A percentile compares a stretch with the other conserved stretches of the same genome.
phyloP scores from a whole-genome alignment of 768 basidiomycete genomes.

The Plicaturopsis crispa region DNA sequence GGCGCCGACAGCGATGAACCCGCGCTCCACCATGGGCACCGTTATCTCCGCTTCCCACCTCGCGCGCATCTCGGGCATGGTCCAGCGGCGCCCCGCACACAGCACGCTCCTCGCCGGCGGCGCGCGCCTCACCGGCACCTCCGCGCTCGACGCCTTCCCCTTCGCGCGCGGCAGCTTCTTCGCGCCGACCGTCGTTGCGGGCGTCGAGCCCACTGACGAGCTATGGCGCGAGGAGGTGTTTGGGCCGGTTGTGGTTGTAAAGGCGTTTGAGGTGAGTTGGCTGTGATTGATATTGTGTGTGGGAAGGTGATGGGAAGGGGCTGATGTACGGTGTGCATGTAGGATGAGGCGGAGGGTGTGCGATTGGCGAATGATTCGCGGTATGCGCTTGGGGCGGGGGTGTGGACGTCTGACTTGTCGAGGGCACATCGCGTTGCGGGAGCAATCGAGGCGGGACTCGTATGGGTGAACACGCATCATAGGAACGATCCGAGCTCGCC shows the following conservation, averaged over 20 bases:
- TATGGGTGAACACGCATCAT: slow-evolving; percentile 89
- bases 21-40: slow-evolving; percentile 69
- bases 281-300: too few species aligned
- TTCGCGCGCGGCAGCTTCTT: slow-evolving; percentile 70
- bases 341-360: slow-evolving; percentile 63
- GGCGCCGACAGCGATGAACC: slow-evolving; percentile 50
- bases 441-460: slow-evolving; percentile 65
- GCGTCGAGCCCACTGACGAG: slow-evolving; percentile 48
- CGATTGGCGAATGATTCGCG: slow-evolving; percentile 65
- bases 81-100: slow-evolving; percentile 35
- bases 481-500: slow-evolving; percentile 86
- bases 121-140: slow-evolving; percentile 50
- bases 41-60: slow-evolving; percentile 66
- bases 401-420: slow-evolving; percentile 75
- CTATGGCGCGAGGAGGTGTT: slow-evolving; percentile 84
- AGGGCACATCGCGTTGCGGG: slow-evolving; percentile 69
- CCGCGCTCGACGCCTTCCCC: slow-evolving; percentile 63
- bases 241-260: slow-evolving; percentile 76
- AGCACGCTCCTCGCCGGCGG: slow-evolving; percentile 60
- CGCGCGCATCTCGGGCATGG: slow-evolving; percentile 51
- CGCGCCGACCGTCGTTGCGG: slow-evolving; percentile 68
- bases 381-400: slow-evolving; percentile 75
- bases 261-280: slow-evolving; percentile 39
- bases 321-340: slow-evolving; percentile 1
- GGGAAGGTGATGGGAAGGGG: too few species aligned